These are phyloP conservation scores for Naganishia vishniacii DNA, from an alignment of 768 basidiomycete species.

Conservation along the genomic window DNA sequence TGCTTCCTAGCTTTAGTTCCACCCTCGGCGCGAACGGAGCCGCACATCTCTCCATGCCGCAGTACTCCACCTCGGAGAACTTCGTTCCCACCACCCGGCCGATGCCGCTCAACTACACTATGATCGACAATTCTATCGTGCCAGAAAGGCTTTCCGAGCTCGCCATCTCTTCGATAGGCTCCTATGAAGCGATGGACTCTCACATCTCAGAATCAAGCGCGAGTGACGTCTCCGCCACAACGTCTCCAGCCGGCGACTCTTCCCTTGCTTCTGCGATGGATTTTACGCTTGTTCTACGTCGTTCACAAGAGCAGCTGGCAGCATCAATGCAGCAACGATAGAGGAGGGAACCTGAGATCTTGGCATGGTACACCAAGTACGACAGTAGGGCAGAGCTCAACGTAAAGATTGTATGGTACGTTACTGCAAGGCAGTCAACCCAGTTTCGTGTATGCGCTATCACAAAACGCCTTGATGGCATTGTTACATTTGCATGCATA, in stretches of 20 bases:
- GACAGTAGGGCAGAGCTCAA: background rate
- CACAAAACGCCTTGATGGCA: slow-evolving; percentile 20
- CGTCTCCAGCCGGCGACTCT: slow-evolving; percentile 6
- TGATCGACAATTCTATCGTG: background rate
- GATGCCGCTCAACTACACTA: background rate
- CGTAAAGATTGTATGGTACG: background rate
- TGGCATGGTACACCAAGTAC: background rate
- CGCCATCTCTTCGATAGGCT: background rate
- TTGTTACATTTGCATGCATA: background rate
- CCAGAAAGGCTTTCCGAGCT: background rate
- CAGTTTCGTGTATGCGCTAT: background rate
- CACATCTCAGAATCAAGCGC: background rate
- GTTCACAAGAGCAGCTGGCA: slow-evolving; percentile 8
- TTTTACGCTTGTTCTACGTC: slow-evolving; percentile 17
- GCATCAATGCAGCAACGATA: background rate
- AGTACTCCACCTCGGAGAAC: background rate
- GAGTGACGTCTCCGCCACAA: background rate
- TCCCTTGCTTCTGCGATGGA: slow-evolving; percentile 26
- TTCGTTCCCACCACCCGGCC: background rate
- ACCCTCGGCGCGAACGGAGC: background rate
- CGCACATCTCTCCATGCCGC: background rate
- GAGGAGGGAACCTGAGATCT: background rate
- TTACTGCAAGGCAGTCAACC: slow-evolving; percentile 6
- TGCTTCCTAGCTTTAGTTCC: background rate
- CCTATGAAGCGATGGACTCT: background rate